These are phyloP conservation scores for Centrapalus pauciflorus DNA, from an alignment of 129 eudicot genomes.

Conservation along the genomic window DNA sequence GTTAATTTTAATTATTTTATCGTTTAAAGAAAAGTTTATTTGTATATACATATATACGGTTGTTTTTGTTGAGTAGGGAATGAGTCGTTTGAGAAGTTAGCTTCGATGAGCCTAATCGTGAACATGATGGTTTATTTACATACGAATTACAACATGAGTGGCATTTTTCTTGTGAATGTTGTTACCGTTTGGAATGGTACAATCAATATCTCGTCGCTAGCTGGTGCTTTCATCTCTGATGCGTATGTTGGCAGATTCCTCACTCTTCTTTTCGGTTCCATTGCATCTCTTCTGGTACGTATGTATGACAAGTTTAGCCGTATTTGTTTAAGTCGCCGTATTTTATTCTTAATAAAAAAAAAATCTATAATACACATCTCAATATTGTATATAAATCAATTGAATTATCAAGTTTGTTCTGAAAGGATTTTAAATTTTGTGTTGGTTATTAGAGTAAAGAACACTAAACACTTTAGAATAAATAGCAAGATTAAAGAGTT, in stretches of 20 bases:
- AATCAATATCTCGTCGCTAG: slow-evolving; percentile 37
- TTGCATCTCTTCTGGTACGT: slow-evolving; percentile 47
- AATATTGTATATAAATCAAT: not conserved
- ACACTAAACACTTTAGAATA: too few relatives aligned
- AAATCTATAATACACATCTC: not conserved
- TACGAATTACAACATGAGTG: slow-evolving; percentile 52
- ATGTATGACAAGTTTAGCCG: not conserved
- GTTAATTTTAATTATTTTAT: not conserved
- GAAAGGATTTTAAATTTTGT: too few relatives aligned
- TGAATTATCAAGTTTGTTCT: too few relatives aligned
- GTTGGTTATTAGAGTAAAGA: too few relatives aligned
- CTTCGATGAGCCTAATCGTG: slow-evolving; percentile 58
- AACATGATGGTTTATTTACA: slow-evolving; percentile 62
- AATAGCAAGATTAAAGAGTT: too few relatives aligned
- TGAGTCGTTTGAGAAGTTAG: slow-evolving; percentile 70
- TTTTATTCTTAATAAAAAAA: not conserved
- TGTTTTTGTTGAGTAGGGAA: slow-evolving; percentile 37
- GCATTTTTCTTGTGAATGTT: slow-evolving; percentile 53
- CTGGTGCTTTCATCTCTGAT: slow-evolving; percentile 61
- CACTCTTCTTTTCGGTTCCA: slow-evolving; percentile 60
- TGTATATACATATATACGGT: not conserved
- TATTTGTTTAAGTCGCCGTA: not conserved
- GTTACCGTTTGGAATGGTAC: slow-evolving; percentile 63
- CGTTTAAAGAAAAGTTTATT: not conserved
- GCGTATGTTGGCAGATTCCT: slow-evolving; percentile 48